Evolutionary conservation across 2,329 filamentous ascomycete genomes (phyloP).

Genomic region (Harringtonia lauricola): DNA sequence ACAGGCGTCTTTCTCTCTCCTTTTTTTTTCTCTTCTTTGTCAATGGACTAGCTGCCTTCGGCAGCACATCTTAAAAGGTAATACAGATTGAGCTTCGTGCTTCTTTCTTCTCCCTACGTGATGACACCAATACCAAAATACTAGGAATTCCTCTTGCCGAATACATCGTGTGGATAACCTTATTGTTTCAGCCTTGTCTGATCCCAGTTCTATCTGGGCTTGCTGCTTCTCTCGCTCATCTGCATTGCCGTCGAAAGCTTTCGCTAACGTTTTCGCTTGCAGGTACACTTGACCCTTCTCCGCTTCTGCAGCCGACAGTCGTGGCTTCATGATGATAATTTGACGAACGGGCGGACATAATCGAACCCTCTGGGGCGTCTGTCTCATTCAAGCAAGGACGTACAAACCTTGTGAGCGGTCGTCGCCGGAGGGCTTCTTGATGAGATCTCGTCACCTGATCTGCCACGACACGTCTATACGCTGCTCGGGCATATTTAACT

Average conservation of each 20-base stretch:
- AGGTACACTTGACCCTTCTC: conserved; percentile 19
- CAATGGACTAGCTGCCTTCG: background rate
- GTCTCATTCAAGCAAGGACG: conserved; percentile 42
- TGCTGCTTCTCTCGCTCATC: conserved; percentile 1
- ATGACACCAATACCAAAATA: conserved; percentile 48
- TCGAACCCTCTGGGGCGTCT: conserved; percentile 35
- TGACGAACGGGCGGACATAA: conserved; percentile 64
- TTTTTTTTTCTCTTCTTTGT: background rate
- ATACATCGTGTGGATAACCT: conserved; percentile 50
- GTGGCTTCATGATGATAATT: conserved; percentile 44
- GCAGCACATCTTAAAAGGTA: conserved; percentile 32
- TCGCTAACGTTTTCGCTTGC: conserved; percentile 11
- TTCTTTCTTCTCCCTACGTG: conserved; percentile 26
- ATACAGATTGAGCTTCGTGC: conserved; percentile 13
- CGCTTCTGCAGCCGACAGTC: conserved; percentile 10
- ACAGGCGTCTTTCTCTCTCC: background rate
- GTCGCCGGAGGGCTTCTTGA: conserved; percentile 41
- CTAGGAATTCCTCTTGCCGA: conserved; percentile 60
- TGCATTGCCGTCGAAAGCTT: conserved; percentile 1
- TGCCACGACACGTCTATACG: conserved; percentile 13
- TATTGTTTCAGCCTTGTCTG: conserved; percentile 59
- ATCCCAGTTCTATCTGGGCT: conserved; percentile 25
- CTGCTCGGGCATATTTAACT: background rate
- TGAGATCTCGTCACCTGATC: conserved; percentile 60
- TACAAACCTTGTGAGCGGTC: conserved; percentile 50